These are phyloP conservation scores for Rhipidocladum racemiflorum DNA, from an alignment of 176 grass and related monocot genomes.

Conservation along the genomic window DNA sequence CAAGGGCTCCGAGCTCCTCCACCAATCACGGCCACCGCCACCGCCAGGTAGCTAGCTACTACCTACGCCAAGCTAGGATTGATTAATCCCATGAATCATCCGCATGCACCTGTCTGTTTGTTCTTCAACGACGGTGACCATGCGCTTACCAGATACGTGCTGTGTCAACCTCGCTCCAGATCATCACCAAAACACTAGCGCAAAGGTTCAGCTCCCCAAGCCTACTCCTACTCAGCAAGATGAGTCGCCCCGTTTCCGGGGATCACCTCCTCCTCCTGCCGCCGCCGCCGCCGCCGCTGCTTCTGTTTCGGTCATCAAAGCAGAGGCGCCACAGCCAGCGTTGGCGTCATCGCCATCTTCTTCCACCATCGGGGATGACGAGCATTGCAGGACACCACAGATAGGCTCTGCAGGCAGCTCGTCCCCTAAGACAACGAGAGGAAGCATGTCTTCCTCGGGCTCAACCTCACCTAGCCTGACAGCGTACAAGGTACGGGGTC, in stretches of 20 bases:
- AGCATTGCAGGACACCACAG: constrained; percentile 24
- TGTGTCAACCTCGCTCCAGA: constrained; percentile 13
- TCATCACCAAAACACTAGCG: neutral
- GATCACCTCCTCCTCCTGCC: neutral
- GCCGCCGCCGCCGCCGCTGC: neutral
- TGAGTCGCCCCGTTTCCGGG: neutral
- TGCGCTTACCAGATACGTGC: neutral
- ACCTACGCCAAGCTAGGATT: too few relatives aligned
- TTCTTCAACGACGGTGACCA: neutral
- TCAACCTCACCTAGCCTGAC: constrained; percentile 32
- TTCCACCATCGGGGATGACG: constrained; percentile 20
- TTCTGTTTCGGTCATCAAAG: neutral
- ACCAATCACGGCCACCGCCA: constrained; percentile 18
- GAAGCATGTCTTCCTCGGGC: constrained; percentile 16
- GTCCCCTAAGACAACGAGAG: constrained; percentile 25
- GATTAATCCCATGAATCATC: neutral
- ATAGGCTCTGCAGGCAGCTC: constrained; percentile 33
- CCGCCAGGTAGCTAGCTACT: neutral
- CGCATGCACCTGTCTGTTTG: neutral
- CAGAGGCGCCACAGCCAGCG: neutral
- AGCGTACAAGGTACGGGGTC: constrained; percentile 37
- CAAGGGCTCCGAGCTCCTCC: constrained; percentile 61
- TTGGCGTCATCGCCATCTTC: constrained; percentile 4
- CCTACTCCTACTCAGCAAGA: neutral
- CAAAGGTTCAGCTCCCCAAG: neutral